A percentile compares a stretch with the other conserved stretches of the same genome.
These are phyloP conservation scores for Colletotrichum shisoi DNA, from an alignment of 2,329 filamentous ascomycete genomes.

Conservation along the genomic window DNA sequence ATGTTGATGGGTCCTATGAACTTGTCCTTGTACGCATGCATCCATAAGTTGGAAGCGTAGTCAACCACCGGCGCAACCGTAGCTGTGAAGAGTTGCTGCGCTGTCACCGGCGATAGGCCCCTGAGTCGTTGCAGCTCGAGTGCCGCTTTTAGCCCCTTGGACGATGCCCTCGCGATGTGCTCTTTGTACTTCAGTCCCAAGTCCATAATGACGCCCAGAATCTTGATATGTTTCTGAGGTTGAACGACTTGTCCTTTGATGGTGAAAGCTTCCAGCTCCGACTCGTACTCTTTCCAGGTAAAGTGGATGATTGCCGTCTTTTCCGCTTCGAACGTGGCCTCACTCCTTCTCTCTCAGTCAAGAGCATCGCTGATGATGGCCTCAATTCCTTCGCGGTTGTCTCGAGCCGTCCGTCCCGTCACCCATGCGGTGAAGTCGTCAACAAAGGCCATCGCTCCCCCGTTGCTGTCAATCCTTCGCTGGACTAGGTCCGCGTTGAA, in stretches of 20 bases:
- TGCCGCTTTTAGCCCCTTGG: slow-evolving; percentile 41
- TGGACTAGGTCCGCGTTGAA: slow-evolving; percentile 51
- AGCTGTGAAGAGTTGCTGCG: slow-evolving; percentile 42
- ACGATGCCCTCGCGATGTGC: slow-evolving; percentile 41
- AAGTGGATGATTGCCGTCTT: slow-evolving; percentile 70
- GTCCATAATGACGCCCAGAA: not conserved
- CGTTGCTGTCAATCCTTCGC: slow-evolving; percentile 43
- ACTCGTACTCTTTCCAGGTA: slow-evolving; percentile 59
- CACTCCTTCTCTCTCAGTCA: slow-evolving; percentile 43
- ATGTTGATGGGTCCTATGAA: slow-evolving; percentile 27
- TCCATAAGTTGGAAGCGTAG: slow-evolving; percentile 44
- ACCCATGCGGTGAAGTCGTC: slow-evolving; percentile 45
- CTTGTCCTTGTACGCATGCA: slow-evolving; percentile 41
- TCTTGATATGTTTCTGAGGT: not conserved
- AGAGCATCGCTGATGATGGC: slow-evolving; percentile 42
- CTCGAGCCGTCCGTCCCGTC: slow-evolving; percentile 40
- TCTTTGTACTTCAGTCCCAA: slow-evolving; percentile 42
- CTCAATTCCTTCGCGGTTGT: slow-evolving; percentile 42
- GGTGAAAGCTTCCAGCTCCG: not conserved
- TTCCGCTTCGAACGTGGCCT: slow-evolving; percentile 39
- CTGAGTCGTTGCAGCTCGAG: slow-evolving; percentile 38
- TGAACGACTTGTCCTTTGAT: not conserved
- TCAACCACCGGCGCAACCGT: slow-evolving; percentile 42
- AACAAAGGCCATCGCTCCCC: slow-evolving; percentile 43
- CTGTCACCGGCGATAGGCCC: slow-evolving; percentile 40